Percentiles rank a stretch among this genome's conserved stretches.
These are phyloP conservation scores for Coemansia sp. DNA, from an alignment of 192 early-diverging fungal genomes.

Conservation along the genomic window DNA sequence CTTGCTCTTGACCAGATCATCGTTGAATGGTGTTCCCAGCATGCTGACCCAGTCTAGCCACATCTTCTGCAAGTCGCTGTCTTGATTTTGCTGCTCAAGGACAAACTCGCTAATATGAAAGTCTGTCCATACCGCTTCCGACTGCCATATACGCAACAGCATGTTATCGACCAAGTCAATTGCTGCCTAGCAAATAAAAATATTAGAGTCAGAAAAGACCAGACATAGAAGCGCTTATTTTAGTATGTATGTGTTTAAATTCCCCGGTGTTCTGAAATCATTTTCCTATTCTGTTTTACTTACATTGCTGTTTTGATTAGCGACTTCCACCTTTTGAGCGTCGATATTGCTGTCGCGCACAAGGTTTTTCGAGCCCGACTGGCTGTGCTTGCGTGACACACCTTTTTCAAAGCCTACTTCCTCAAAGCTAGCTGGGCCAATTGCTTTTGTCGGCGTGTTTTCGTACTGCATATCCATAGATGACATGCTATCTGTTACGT, in stretches of 20 bases:
- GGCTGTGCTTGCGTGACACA: neutral
- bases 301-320: slow-evolving; percentile 26
- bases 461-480: slow-evolving; percentile 22
- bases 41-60: slow-evolving; percentile 44
- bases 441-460: neutral
- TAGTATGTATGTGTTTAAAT: too few species aligned
- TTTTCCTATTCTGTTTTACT: neutral
- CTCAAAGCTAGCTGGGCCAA: slow-evolving; percentile 30
- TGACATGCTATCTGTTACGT: slow-evolving; percentile 17
- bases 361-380: slow-evolving; percentile 3
- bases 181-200: slow-evolving; percentile 26
- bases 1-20: slow-evolving; percentile 24
- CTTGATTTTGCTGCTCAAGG: slow-evolving; percentile 8
- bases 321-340: slow-evolving; percentile 20
- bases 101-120: slow-evolving; percentile 45
- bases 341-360: slow-evolving; percentile 1
- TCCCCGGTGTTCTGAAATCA: too few species aligned
- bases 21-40: slow-evolving; percentile 33
- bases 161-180: slow-evolving; percentile 24
- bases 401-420: neutral
- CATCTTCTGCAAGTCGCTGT: slow-evolving; percentile 21
- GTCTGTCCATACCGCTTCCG: slow-evolving; percentile 33
- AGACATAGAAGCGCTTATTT: too few species aligned
- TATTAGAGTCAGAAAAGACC: neutral
- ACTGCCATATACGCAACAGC: slow-evolving; percentile 25